A percentile compares a stretch with the other conserved stretches of the same genome.
phyloP scores from a whole-genome alignment of 1,139 yeast species.

The Zygosaccharomyces sapae region DNA sequence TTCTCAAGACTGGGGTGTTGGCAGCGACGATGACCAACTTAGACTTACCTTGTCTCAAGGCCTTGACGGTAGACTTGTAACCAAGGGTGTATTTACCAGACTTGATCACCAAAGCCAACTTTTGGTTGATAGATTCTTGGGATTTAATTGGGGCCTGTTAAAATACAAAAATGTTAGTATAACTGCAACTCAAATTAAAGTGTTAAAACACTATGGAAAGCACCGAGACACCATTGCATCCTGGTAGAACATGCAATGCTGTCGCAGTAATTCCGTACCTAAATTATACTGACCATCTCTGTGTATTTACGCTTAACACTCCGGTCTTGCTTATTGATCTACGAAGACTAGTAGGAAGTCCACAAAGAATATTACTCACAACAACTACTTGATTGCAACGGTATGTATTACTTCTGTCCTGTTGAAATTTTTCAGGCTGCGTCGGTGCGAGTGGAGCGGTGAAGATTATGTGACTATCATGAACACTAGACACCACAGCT shows the following conservation, averaged over 20 bases:
- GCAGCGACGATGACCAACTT: conserved; percentile 97
- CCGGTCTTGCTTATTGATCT: conserved; percentile 59
- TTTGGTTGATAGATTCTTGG: conserved; percentile 96
- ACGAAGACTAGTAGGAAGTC: background rate
- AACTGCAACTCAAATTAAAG: background rate
- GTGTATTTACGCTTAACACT: conserved; percentile 71
- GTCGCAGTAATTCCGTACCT: conserved; percentile 6
- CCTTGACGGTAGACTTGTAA: conserved; percentile 98
- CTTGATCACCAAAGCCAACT: conserved; percentile 96
- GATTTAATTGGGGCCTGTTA: conserved; percentile 84
- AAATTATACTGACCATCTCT: conserved; percentile 88
- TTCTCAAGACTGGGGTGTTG: conserved; percentile 99
- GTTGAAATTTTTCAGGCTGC: conserved; percentile 6
- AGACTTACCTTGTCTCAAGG: conserved; percentile 98
- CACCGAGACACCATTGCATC: conserved; percentile 2
- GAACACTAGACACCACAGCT: background rate
- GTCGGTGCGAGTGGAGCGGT: background rate
- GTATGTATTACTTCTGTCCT: background rate
- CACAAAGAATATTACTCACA: no score
- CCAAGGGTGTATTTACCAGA: conserved; percentile 99
- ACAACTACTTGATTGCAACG: no score
- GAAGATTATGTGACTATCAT: background rate
- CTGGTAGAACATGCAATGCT: conserved; percentile 1
- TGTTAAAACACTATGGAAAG: conserved; percentile 3
- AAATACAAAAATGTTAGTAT: conserved; percentile 16